Percentiles rank a stretch among this genome's conserved stretches.
Evolutionary conservation across 306 rosid genomes (phyloP).

Genomic region (Rubus parviflorus): DNA sequence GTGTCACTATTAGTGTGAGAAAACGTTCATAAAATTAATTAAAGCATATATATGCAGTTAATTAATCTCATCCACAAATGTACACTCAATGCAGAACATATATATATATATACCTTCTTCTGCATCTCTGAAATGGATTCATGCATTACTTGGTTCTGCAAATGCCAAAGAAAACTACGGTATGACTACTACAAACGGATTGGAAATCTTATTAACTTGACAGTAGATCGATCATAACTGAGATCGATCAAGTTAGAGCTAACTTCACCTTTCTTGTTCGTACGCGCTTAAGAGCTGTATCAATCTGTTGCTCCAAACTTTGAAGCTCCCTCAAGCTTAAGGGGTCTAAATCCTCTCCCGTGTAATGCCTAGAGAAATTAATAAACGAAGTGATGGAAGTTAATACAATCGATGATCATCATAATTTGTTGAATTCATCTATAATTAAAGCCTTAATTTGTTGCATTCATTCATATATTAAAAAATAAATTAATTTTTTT

Average conservation of each 20-base stretch:
- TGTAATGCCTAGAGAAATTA: conserved; percentile 44
- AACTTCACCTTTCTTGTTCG: conserved; percentile 66
- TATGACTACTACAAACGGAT: not conserved
- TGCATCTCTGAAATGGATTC: conserved; percentile 70
- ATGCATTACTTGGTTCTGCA: conserved; percentile 82
- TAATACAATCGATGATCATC: not conserved
- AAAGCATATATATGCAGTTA: not conserved
- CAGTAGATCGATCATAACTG: not conserved
- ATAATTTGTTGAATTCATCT: not conserved
- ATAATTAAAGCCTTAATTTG: too few species aligned
- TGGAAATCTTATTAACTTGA: not conserved
- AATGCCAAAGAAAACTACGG: not conserved
- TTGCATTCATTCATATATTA: not conserved
- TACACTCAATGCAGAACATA: not conserved
- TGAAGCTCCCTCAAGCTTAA: conserved; percentile 72
- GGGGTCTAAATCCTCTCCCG: conserved; percentile 62
- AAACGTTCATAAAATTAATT: not conserved
- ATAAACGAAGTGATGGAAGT: not conserved
- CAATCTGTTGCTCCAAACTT: conserved; percentile 73
- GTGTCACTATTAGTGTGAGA: conserved; percentile 6
- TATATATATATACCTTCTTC: conserved; percentile 51
- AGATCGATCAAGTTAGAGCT: not conserved
- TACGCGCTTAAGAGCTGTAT: conserved; percentile 65
- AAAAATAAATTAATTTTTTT: too few species aligned
- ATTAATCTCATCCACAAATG: not conserved